Conservation (phyloP, 2,329 filamentous ascomycete genomes). For the Trichoderma sp. region DNA sequence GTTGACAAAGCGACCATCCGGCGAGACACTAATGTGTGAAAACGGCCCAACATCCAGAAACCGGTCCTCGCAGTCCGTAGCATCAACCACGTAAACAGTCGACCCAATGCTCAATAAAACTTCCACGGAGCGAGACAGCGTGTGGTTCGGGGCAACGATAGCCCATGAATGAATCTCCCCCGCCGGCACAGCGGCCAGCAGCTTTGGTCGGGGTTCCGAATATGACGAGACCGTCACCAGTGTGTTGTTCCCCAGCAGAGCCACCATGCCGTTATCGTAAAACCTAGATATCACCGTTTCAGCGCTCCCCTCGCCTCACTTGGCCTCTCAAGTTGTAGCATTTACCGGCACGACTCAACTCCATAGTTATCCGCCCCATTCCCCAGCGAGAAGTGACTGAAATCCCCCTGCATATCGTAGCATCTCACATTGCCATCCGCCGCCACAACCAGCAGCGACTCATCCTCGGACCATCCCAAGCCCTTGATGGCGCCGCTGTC, state of each 20-base stretch:
- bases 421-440: slow-evolving; percentile 87
- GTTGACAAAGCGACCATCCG: slow-evolving; percentile 83
- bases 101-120: slow-evolving; percentile 80
- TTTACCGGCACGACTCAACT: slow-evolving; percentile 73
- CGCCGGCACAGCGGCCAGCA: slow-evolving; percentile 72
- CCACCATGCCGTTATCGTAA: slow-evolving; percentile 90
- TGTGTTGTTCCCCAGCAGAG: slow-evolving; percentile 82
- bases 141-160: slow-evolving; percentile 82
- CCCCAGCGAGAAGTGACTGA: slow-evolving; percentile 89
- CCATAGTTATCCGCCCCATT: slow-evolving; percentile 86
- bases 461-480: slow-evolving; percentile 94
- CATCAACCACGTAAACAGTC: slow-evolving; percentile 84
- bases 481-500: slow-evolving; percentile 85
- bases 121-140: slow-evolving; percentile 88
- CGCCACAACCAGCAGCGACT: slow-evolving; percentile 84
- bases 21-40: slow-evolving; percentile 83
- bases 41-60: slow-evolving; percentile 91
- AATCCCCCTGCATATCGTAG: slow-evolving; percentile 91
- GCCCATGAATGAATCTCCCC: slow-evolving; percentile 85
- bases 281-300: slow-evolving; percentile 49
- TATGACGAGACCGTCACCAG: slow-evolving; percentile 87
- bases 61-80: slow-evolving; percentile 85
- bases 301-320: not conserved
- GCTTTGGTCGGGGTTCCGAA: slow-evolving; percentile 81
- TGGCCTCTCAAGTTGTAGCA: not conserved